These are phyloP conservation scores for Biancaea sappan DNA, from an alignment of 306 rosid species.

Conservation along the genomic window DNA sequence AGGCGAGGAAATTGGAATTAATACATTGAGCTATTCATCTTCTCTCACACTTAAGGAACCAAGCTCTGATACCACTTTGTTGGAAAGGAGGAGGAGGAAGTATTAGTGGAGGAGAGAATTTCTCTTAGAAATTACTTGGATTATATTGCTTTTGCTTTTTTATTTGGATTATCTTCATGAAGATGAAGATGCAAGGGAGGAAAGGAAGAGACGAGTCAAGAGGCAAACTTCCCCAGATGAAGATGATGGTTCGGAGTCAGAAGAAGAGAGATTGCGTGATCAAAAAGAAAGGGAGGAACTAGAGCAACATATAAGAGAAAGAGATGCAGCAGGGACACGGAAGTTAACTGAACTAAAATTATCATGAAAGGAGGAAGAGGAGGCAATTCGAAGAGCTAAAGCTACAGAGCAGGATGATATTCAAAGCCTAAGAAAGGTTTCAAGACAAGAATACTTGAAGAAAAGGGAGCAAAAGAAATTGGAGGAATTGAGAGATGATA, in stretches of 20 bases:
- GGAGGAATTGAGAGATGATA: conserved; percentile 75
- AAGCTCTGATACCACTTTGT: too few species aligned
- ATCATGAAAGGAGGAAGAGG: conserved; percentile 82
- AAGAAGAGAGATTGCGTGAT: conserved; percentile 88
- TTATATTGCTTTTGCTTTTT: too few species aligned
- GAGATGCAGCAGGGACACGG: conserved; percentile 77
- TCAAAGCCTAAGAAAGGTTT: conserved; percentile 61
- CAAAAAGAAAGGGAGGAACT: conserved; percentile 90
- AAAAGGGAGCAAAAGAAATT: conserved; percentile 92
- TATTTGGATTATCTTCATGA: too few species aligned
- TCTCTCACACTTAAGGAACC: too few species aligned
- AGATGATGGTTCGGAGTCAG: conserved; percentile 80
- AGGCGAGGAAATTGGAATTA: too few species aligned
- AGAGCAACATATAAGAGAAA: conserved; percentile 73
- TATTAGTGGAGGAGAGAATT: too few species aligned
- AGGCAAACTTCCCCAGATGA: conserved; percentile 61
- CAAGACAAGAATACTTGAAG: conserved; percentile 89
- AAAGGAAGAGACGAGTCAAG: conserved; percentile 61
- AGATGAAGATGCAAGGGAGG: conserved; percentile 48
- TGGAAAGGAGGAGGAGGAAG: too few species aligned
- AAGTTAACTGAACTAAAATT: conserved; percentile 79
- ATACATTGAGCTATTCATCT: too few species aligned
- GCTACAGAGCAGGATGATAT: conserved; percentile 65
- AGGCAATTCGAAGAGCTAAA: conserved; percentile 74
- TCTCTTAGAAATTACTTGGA: too few species aligned